Conservation (phyloP, 2,329 filamentous ascomycete species). For the Plectosphaerella plurivora region DNA sequence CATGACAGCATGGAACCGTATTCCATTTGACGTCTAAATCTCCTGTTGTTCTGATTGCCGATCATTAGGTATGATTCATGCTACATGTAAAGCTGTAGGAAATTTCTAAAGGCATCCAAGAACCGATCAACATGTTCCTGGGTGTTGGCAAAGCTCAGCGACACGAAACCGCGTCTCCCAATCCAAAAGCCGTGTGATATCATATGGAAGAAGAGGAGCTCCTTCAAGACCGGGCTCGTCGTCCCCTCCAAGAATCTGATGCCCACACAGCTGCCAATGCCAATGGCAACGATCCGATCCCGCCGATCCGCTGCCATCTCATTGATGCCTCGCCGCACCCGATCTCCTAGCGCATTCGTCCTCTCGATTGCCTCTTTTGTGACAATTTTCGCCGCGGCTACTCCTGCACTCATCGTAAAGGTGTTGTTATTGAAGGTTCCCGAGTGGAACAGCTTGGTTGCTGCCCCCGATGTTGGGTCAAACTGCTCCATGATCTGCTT, state of each 20-base stretch:
- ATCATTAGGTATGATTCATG: background rate
- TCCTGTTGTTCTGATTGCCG: too few relatives aligned
- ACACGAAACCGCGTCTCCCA: slow-evolving; percentile 8
- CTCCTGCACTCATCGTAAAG: slow-evolving; percentile 9
- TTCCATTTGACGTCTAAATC: too few relatives aligned
- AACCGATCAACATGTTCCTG: slow-evolving; percentile 5
- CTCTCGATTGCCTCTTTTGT: background rate
- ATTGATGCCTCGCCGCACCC: too few relatives aligned
- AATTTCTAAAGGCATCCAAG: background rate
- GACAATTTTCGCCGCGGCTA: background rate
- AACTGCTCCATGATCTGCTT: slow-evolving; percentile 53
- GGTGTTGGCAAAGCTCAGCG: slow-evolving; percentile 8
- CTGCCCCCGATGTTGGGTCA: slow-evolving; percentile 30
- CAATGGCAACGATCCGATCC: slow-evolving; percentile 1
- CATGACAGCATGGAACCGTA: too few relatives aligned
- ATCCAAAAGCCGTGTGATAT: slow-evolving; percentile 6
- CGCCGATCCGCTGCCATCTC: background rate
- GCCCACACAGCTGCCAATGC: slow-evolving; percentile 7
- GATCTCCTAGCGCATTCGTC: background rate
- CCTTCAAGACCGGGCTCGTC: background rate
- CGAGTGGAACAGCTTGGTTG: slow-evolving; percentile 40
- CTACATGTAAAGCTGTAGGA: background rate
- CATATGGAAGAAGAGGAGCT: slow-evolving; percentile 11
- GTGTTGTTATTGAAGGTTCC: slow-evolving; percentile 67
- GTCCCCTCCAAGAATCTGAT: slow-evolving; percentile 7